These are phyloP conservation scores for Thelonectria discophora DNA, from an alignment of 2,329 filamentous ascomycete genomes.

Conservation along the genomic window DNA sequence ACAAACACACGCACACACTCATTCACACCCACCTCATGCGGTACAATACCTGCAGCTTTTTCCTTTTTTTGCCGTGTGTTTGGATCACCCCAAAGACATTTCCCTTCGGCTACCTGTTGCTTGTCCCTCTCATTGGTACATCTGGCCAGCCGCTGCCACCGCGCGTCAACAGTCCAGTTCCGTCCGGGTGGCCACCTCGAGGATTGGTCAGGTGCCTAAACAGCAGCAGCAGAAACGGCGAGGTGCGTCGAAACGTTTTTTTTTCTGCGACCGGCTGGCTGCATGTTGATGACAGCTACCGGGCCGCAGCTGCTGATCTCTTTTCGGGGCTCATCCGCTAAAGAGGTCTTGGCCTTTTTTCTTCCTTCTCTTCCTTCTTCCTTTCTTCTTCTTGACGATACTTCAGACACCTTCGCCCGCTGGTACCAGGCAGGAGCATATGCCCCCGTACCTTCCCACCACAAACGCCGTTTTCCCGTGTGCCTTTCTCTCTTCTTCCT, in stretches of 20 bases:
- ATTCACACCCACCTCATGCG: neutral
- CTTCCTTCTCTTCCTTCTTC: neutral
- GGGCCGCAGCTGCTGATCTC: constrained; percentile 2
- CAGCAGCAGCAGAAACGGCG: constrained; percentile 1
- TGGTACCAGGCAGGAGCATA: too few relatives aligned
- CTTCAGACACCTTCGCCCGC: too few relatives aligned
- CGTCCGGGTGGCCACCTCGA: constrained; percentile 24
- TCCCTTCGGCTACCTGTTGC: neutral
- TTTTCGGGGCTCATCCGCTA: too few relatives aligned
- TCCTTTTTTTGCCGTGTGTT: too few relatives aligned
- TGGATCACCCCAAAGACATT: neutral
- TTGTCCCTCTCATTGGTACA: constrained; percentile 9
- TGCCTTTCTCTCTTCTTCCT: neutral
- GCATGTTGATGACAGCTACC: constrained; percentile 31
- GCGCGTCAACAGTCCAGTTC: constrained; percentile 3
- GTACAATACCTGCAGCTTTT: too few relatives aligned
- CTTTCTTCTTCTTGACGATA: neutral
- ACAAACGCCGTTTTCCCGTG: neutral
- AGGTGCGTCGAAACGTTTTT: constrained; percentile 7
- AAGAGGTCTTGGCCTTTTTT: neutral
- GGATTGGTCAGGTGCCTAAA: constrained; percentile 32
- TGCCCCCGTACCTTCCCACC: too few relatives aligned
- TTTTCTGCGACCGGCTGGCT: constrained; percentile 22
- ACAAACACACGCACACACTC: constrained; percentile 1
- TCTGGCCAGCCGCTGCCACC: neutral